Conservation (phyloP, 768 basidiomycete species). For the Trametes gibbosa region DNA sequence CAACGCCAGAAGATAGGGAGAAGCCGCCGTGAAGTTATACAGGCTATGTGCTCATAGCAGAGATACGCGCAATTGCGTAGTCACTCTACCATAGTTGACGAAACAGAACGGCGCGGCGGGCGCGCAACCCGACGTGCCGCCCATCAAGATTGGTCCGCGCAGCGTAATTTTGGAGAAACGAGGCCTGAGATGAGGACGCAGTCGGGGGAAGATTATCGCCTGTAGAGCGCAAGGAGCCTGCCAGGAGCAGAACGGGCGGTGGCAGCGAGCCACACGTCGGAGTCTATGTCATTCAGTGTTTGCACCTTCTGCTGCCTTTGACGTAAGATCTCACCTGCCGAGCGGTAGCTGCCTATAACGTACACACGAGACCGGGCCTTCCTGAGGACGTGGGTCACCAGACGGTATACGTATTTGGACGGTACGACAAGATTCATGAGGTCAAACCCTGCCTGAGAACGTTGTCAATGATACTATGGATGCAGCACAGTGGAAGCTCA, state of each 20-base stretch:
- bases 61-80: not conserved
- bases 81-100: not conserved
- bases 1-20: conserved; percentile 16
- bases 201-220: conserved; percentile 2
- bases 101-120: conserved; percentile 9
- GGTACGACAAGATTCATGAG: not conserved
- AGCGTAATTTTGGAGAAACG: not conserved
- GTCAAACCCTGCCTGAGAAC: conserved; percentile 12
- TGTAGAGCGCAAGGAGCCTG: not conserved
- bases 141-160: not conserved
- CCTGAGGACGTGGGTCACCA: conserved; percentile 1
- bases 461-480: conserved; percentile 3
- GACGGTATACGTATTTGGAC: not conserved
- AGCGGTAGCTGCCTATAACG: conserved; percentile 1
- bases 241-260: not conserved
- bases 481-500: not conserved
- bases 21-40: not conserved
- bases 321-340: conserved; percentile 14
- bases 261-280: conserved; percentile 1
- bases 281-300: conserved; percentile 5
- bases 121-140: conserved; percentile 8
- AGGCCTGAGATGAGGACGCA: not conserved
- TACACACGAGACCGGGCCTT: conserved; percentile 10
- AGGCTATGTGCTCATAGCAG: not conserved
- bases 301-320: conserved; percentile 7